These are phyloP conservation scores for Wallacemonas rigidus DNA, from an alignment of 208 protist species.

Conservation along the genomic window DNA sequence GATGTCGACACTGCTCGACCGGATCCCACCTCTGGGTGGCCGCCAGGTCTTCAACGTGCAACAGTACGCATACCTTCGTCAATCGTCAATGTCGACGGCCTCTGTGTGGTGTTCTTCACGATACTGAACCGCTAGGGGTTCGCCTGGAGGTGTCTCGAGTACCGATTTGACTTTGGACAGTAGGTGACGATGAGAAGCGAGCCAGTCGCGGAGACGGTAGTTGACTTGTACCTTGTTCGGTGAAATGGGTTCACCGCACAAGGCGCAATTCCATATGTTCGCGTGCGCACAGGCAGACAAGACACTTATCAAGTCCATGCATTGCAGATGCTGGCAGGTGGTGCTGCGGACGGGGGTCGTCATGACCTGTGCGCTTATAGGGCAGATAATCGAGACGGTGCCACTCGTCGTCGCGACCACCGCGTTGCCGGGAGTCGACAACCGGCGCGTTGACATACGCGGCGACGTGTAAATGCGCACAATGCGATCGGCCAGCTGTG, in stretches of 20 bases:
- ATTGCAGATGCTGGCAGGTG: constrained; percentile 82
- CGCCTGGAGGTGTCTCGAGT: constrained; percentile 44
- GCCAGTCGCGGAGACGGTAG: constrained; percentile 75
- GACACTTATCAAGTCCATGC: constrained; percentile 71
- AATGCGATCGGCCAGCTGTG: constrained; percentile 39
- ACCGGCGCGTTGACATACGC: neutral
- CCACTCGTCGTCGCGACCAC: constrained; percentile 54
- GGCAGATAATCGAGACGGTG: constrained; percentile 60
- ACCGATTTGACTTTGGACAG: constrained; percentile 59
- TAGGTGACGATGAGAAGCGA: constrained; percentile 38
- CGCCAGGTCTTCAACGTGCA: neutral
- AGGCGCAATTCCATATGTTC: constrained; percentile 87
- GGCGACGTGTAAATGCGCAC: constrained; percentile 38
- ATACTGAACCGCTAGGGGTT: constrained; percentile 25
- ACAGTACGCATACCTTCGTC: neutral
- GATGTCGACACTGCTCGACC: too few relatives aligned
- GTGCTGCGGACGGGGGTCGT: constrained; percentile 58
- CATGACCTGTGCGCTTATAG: constrained; percentile 64
- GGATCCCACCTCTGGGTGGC: too few relatives aligned
- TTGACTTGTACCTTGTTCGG: constrained; percentile 68
- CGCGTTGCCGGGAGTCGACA: constrained; percentile 5
- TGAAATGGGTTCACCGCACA: constrained; percentile 63
- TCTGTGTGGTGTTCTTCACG: constrained; percentile 11
- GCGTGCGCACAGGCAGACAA: constrained; percentile 58
- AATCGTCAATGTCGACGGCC: constrained; percentile 11